These are phyloP conservation scores for Xylona heveae DNA, from an alignment of 495 filamentous ascomycete species.

Conservation along the genomic window DNA sequence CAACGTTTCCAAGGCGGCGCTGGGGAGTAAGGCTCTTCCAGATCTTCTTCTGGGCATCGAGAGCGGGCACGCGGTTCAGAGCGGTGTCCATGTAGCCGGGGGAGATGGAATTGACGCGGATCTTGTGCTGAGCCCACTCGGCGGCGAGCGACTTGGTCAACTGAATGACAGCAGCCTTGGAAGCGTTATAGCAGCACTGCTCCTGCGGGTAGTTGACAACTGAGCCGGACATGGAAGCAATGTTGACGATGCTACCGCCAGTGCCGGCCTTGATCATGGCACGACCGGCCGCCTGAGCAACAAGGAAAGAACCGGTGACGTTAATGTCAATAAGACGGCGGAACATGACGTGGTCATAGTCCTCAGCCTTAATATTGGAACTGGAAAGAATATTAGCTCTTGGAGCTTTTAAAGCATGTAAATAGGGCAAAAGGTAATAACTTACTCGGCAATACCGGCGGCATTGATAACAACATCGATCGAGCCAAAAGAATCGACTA, in stretches of 20 bases:
- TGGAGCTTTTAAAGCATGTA: not conserved
- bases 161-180: slow-evolving; percentile 60
- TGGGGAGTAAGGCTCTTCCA: slow-evolving; percentile 60
- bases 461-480: slow-evolving; percentile 63
- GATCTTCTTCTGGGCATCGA: slow-evolving; percentile 57
- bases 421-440: slow-evolving; percentile 3
- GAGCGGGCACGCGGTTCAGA: slow-evolving; percentile 47
- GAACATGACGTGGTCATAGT: slow-evolving; percentile 35
- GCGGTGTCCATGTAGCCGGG: slow-evolving; percentile 70
- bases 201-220: slow-evolving; percentile 67
- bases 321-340: slow-evolving; percentile 57
- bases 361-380: slow-evolving; percentile 43
- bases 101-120: slow-evolving; percentile 60
- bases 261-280: slow-evolving; percentile 31
- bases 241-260: slow-evolving; percentile 37
- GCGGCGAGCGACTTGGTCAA: slow-evolving; percentile 55
- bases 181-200: slow-evolving; percentile 60
- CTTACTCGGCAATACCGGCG: slow-evolving; percentile 64
- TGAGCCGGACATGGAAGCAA: slow-evolving; percentile 57
- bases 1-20: slow-evolving; percentile 44
- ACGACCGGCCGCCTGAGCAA: slow-evolving; percentile 39
- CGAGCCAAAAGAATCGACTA: slow-evolving; percentile 31
- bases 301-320: slow-evolving; percentile 48
- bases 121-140: slow-evolving; percentile 57
- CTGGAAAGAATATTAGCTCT: slow-evolving; percentile 15